Conservation (phyloP, 768 basidiomycete genomes). For the Suillus americanus region DNA sequence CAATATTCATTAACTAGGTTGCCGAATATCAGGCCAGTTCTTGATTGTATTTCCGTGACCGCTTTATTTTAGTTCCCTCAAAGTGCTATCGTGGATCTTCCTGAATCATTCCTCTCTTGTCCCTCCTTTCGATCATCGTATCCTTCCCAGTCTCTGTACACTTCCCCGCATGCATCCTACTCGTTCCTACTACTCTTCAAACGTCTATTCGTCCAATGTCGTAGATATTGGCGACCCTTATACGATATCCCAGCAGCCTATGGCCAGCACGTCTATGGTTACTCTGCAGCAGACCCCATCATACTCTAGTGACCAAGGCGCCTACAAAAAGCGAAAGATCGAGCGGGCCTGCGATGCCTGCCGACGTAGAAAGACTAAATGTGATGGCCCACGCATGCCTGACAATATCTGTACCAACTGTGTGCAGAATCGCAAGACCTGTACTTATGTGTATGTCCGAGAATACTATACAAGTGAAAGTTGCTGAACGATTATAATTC, state of each 20-base stretch:
- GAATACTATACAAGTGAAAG: conserved; percentile 2
- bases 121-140: conserved; percentile 4
- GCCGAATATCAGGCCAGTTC: not conserved
- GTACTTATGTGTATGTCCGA: conserved; percentile 57
- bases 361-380: conserved; percentile 57
- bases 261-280: conserved; percentile 12
- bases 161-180: conserved; percentile 19
- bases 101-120: conserved; percentile 3
- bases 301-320: conserved; percentile 14
- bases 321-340: conserved; percentile 43
- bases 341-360: conserved; percentile 63
- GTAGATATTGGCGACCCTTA: conserved; percentile 26
- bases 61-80: conserved; percentile 17
- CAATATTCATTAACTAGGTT: not conserved
- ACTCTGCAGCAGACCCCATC: conserved; percentile 7
- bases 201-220: conserved; percentile 21
- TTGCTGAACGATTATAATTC: not conserved
- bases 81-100: conserved; percentile 13
- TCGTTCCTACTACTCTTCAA: conserved; percentile 13
- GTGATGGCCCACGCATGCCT: conserved; percentile 54
- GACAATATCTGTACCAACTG: conserved; percentile 61
- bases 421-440: conserved; percentile 45
- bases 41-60: not conserved
- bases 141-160: not conserved
- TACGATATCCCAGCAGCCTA: not conserved